phyloP scores from a whole-genome alignment of 257 asterid species.

The Jacaranda mimosifolia region DNA sequence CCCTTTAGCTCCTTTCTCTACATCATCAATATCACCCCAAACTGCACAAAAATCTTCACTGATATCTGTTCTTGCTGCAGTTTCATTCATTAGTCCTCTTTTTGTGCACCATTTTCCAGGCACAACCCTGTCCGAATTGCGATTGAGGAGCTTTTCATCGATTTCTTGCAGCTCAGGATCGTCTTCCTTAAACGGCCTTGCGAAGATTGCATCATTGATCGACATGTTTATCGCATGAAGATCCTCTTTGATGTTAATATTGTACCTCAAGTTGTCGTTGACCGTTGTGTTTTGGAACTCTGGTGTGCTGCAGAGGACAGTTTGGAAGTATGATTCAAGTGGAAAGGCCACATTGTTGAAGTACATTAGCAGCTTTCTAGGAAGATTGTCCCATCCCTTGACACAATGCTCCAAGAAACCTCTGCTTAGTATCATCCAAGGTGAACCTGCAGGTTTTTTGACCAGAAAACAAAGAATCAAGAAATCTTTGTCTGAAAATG shows the following conservation, averaged over 20 bases:
- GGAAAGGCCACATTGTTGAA: conserved; percentile 60
- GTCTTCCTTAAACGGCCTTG: conserved; percentile 44
- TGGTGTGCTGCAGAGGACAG: conserved; percentile 62
- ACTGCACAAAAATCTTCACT: conserved; percentile 37
- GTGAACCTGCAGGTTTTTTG: conserved; percentile 53
- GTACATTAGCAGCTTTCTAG: conserved; percentile 68
- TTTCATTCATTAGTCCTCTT: conserved; percentile 26
- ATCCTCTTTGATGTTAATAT: background rate
- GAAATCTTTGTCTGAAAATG: background rate
- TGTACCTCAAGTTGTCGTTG: conserved; percentile 48
- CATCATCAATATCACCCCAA: conserved; percentile 50
- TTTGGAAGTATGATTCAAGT: conserved; percentile 65
- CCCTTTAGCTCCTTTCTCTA: conserved; percentile 48
- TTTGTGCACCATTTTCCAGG: conserved; percentile 57
- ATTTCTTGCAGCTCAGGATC: conserved; percentile 48
- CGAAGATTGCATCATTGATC: conserved; percentile 35
- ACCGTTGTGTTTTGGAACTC: conserved; percentile 50
- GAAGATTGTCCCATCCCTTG: conserved; percentile 62
- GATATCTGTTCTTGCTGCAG: background rate
- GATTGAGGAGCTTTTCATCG: conserved; percentile 48
- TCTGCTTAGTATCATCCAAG: conserved; percentile 64
- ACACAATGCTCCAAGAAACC: conserved; percentile 60
- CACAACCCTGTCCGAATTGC: conserved; percentile 38
- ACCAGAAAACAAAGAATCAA: background rate
- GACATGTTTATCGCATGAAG: background rate